Evolutionary conservation across 192 early-diverging fungal genomes (phyloP).

Genomic region (Gamsiella multidivaricata): DNA sequence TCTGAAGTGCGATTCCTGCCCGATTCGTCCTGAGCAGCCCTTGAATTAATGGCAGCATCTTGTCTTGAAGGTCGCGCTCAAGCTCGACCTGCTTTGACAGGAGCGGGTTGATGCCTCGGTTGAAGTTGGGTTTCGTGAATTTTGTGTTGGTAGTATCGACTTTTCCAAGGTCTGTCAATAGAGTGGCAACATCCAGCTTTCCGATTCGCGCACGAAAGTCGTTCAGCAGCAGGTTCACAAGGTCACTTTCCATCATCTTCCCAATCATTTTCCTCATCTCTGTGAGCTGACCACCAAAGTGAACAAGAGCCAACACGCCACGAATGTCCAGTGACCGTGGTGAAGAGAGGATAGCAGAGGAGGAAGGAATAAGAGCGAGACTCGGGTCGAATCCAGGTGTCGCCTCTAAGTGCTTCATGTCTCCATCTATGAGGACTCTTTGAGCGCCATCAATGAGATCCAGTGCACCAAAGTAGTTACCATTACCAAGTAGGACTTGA

Average conservation of each 20-base stretch:
- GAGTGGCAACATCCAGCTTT: slow-evolving; percentile 58
- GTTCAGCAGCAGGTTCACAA: slow-evolving; percentile 68
- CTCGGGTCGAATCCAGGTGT: slow-evolving; percentile 41
- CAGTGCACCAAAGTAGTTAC: slow-evolving; percentile 89
- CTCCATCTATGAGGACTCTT: slow-evolving; percentile 62
- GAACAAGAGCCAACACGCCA: slow-evolving; percentile 65
- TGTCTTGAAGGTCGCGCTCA: slow-evolving; percentile 58
- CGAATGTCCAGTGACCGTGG: slow-evolving; percentile 67
- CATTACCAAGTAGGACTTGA: slow-evolving; percentile 81
- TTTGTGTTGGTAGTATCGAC: slow-evolving; percentile 50
- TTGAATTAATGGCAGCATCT: slow-evolving; percentile 78
- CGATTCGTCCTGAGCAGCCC: slow-evolving; percentile 83
- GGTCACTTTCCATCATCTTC: slow-evolving; percentile 80
- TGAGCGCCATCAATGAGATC: slow-evolving; percentile 89
- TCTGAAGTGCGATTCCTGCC: slow-evolving; percentile 73
- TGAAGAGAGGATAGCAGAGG: slow-evolving; percentile 51
- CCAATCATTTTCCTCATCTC: slow-evolving; percentile 75
- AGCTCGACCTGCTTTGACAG: slow-evolving; percentile 39
- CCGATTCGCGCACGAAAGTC: slow-evolving; percentile 70
- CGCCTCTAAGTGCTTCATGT: slow-evolving; percentile 53
- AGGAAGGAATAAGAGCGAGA: slow-evolving; percentile 51
- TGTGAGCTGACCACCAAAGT: slow-evolving; percentile 70
- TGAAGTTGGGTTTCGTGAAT: slow-evolving; percentile 46
- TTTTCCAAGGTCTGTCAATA: slow-evolving; percentile 35
- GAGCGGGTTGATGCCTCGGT: slow-evolving; percentile 41